Evolutionary conservation across 352 stramenopile genomes (phyloP).

Genomic region (Phytopythium boreale): DNA sequence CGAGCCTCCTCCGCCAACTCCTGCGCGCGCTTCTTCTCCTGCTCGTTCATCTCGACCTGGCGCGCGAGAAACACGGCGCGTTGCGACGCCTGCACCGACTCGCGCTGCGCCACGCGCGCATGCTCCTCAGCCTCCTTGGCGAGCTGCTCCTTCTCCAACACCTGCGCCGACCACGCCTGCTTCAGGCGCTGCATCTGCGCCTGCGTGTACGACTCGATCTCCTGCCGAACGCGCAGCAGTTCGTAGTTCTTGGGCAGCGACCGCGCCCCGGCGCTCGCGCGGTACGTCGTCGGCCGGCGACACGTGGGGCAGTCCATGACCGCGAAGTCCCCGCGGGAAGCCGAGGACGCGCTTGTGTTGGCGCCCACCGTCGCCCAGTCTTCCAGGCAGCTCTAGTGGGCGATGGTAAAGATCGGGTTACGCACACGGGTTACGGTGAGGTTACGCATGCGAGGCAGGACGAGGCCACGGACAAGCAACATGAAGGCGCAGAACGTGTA

Average conservation of each 20-base stretch:
- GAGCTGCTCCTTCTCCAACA: constrained; percentile 71
- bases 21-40: constrained; percentile 72
- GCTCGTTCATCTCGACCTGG: constrained; percentile 83
- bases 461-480: too few species aligned
- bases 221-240: constrained; percentile 76
- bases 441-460: background rate
- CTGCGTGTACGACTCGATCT: constrained; percentile 75
- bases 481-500: background rate
- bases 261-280: constrained; percentile 34
- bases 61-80: constrained; percentile 62
- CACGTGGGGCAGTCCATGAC: constrained; percentile 76
- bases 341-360: constrained; percentile 15
- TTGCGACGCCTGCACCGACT: constrained; percentile 69
- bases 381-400: constrained; percentile 52
- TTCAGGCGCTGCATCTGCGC: constrained; percentile 46
- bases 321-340: constrained; percentile 17
- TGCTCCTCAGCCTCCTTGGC: constrained; percentile 70
- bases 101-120: constrained; percentile 63
- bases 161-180: constrained; percentile 51
- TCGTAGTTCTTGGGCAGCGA: constrained; percentile 86
- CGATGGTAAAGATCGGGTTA: background rate
- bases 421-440: constrained; percentile 2
- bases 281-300: constrained; percentile 47
- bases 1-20: constrained; percentile 66
- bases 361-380: constrained; percentile 48